A percentile compares a stretch with the other conserved stretches of the same genome.
Evolutionary conservation across 75 land plant genomes (phyloP).

Genomic region (Larix kaempferi): DNA sequence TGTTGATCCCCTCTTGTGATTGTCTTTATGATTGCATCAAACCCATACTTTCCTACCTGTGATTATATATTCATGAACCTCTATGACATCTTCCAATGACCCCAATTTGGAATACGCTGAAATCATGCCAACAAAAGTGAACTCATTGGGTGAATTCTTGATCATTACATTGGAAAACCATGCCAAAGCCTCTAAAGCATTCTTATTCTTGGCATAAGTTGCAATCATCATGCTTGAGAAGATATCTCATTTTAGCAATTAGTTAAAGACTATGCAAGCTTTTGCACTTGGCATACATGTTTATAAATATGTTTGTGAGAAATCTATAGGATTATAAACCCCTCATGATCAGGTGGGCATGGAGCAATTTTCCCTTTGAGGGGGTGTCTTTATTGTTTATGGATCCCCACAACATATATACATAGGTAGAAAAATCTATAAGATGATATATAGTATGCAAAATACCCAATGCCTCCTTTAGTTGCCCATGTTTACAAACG

Average conservation of each 20-base stretch:
- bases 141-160: constrained; percentile 28
- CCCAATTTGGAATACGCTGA: constrained; percentile 31
- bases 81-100: constrained; percentile 23
- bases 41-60: not conserved
- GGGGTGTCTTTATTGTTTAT: constrained; percentile 17
- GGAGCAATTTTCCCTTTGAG: constrained; percentile 27
- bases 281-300: too few species aligned
- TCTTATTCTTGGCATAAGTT: constrained; percentile 25
- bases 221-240: constrained; percentile 24
- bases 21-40: not conserved
- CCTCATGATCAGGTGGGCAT: constrained; percentile 25
- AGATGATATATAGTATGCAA: constrained; percentile 20
- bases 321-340: constrained; percentile 54
- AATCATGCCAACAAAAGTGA: constrained; percentile 31
- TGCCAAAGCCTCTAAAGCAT: constrained; percentile 21
- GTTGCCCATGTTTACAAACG: too few species aligned
- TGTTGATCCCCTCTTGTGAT: too few species aligned
- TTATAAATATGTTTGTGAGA: constrained; percentile 6
- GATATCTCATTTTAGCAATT: constrained; percentile 10
- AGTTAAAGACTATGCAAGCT: not conserved
- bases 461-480: too few species aligned
- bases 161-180: constrained; percentile 27
- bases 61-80: constrained; percentile 13
- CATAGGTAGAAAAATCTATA: constrained; percentile 38
- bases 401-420: constrained; percentile 41